Evolutionary conservation across 192 early-diverging fungal genomes (phyloP).

Genomic region (Funneliformis mosseae): DNA sequence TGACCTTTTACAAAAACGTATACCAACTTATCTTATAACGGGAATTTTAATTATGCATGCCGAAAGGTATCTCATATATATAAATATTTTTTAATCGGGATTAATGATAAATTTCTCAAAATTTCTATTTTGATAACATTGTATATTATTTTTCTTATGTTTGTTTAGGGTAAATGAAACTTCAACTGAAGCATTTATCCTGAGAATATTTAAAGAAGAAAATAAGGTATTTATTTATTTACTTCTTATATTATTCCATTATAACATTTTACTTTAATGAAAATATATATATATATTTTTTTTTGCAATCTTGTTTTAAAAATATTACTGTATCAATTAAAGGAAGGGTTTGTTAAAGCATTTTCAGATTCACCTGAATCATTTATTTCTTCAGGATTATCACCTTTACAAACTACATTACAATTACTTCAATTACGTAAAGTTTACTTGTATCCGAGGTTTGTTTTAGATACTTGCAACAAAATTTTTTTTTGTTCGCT

Average conservation of each 20-base stretch:
- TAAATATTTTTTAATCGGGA: not conserved
- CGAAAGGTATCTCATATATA: constrained; percentile 54
- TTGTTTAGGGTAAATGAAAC: constrained; percentile 73
- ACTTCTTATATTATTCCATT: not conserved
- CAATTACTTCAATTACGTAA: constrained; percentile 78
- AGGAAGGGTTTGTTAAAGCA: constrained; percentile 89
- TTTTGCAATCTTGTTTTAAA: no score
- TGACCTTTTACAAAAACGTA: constrained; percentile 79
- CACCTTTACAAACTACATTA: constrained; percentile 85
- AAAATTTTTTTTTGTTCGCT: not conserved
- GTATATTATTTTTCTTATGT: not conserved
- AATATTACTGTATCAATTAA: not conserved
- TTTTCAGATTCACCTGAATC: constrained; percentile 86
- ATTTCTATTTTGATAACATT: no score
- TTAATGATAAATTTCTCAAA: no score
- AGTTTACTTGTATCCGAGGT: constrained; percentile 90
- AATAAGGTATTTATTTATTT: constrained; percentile 56
- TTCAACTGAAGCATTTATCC: constrained; percentile 88
- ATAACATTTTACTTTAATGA: not conserved
- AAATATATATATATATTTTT: not conserved
- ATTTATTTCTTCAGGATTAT: constrained; percentile 73
- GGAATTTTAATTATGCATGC: constrained; percentile 89
- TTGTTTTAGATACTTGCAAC: constrained; percentile 23
- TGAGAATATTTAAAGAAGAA: constrained; percentile 75
- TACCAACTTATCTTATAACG: constrained; percentile 75